Evolutionary conservation across 331 rosid genomes (phyloP).

Genomic region (Quercus tomentella): DNA sequence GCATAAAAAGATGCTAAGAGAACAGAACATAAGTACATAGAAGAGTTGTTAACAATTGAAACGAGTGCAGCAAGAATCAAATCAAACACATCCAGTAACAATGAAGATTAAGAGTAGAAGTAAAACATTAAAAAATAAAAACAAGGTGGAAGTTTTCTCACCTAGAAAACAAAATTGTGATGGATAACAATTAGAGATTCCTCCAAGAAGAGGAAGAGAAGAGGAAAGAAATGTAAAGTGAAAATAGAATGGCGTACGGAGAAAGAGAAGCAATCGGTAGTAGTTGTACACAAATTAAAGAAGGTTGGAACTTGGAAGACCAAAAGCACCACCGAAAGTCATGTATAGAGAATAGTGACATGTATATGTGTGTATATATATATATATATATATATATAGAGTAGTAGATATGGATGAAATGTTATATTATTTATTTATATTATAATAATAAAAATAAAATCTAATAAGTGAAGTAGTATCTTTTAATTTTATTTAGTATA

Average conservation of each 20-base stretch:
- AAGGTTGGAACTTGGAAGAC: not conserved
- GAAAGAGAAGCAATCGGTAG: not conserved
- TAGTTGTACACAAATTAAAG: not conserved
- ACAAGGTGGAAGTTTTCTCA: not conserved
- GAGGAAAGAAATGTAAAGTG: not conserved
- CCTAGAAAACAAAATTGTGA: not conserved
- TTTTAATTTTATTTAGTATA: no score
- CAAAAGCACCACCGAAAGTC: constrained; percentile 1
- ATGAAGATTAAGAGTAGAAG: not conserved
- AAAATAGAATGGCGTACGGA: not conserved
- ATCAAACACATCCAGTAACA: not conserved
- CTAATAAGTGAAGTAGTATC: no score
- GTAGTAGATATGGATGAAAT: no score
- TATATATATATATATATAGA: no score
- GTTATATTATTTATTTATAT: no score
- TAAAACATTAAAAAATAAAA: not conserved
- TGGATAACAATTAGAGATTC: not conserved
- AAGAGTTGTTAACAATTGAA: not conserved
- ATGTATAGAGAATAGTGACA: not conserved
- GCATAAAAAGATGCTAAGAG: no score
- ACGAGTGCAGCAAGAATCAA: not conserved
- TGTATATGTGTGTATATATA: not conserved
- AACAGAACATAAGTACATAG: not conserved
- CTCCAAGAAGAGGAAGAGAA: no score
- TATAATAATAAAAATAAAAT: no score